phyloP scores from a whole-genome alignment of 768 basidiomycete genomes.

The Cystobasidiopsis lactophilus region DNA sequence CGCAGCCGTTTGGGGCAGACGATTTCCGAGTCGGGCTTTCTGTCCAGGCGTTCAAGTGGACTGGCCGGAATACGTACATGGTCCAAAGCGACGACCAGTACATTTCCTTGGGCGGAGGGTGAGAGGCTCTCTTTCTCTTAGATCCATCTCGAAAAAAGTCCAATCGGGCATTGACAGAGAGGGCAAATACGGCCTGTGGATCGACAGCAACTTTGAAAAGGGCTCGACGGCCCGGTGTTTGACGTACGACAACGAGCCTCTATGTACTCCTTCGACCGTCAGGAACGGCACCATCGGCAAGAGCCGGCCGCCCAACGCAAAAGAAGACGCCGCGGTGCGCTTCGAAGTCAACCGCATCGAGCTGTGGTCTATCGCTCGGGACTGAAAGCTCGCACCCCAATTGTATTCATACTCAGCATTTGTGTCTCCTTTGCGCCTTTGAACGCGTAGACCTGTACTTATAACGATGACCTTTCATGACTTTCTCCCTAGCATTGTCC shows the following conservation, averaged over 20 bases:
- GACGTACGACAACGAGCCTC: slow-evolving; percentile 56
- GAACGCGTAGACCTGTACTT: too few relatives aligned
- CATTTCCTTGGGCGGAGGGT: slow-evolving; percentile 86
- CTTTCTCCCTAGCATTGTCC: too few relatives aligned
- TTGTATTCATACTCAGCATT: too few relatives aligned
- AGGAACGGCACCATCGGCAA: too few relatives aligned
- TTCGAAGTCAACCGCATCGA: slow-evolving; percentile 4
- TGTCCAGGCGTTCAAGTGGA: slow-evolving; percentile 53
- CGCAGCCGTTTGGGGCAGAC: slow-evolving; percentile 9
- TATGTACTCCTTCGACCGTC: neutral
- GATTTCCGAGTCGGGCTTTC: slow-evolving; percentile 16
- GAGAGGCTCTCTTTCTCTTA: slow-evolving; percentile 21
- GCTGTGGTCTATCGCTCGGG: too few relatives aligned
- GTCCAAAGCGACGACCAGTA: slow-evolving; percentile 58
- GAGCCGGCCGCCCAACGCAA: too few relatives aligned
- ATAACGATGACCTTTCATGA: too few relatives aligned
- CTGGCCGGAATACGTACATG: slow-evolving; percentile 74
- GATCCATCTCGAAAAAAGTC: slow-evolving; percentile 1
- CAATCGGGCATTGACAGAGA: slow-evolving; percentile 33
- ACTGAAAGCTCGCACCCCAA: too few relatives aligned
- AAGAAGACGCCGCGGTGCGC: too few relatives aligned
- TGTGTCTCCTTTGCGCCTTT: too few relatives aligned
- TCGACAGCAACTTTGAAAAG: slow-evolving; percentile 56
- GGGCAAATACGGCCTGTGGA: slow-evolving; percentile 67
- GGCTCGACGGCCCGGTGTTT: slow-evolving; percentile 68